phyloP scores from a whole-genome alignment of 805 yeast genomes.

The Starmerella lactis-condensi region DNA sequence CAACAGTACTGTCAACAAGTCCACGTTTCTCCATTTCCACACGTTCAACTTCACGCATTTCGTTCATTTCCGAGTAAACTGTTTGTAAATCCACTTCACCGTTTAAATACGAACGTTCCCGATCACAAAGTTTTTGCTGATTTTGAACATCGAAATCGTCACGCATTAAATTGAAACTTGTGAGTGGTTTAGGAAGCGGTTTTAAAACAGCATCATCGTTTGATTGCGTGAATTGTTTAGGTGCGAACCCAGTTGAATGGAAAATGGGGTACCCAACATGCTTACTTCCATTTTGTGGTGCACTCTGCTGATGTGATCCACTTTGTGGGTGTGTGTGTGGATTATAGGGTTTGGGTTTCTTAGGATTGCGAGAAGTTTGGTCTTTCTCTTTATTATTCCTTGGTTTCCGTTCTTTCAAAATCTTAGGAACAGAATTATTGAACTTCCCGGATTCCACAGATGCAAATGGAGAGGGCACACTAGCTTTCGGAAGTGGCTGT shows the following conservation, averaged over 20 bases:
- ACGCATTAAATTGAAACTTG: background rate
- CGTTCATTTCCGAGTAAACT: slow-evolving; percentile 50
- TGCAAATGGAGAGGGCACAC: too few species aligned
- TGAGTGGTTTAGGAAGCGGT: slow-evolving; percentile 8
- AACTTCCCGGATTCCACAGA: too few species aligned
- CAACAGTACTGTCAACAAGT: slow-evolving; percentile 72
- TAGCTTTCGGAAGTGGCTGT: too few species aligned
- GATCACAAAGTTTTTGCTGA: slow-evolving; percentile 38
- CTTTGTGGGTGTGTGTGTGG: too few species aligned
- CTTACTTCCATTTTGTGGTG: too few species aligned
- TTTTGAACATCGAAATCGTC: slow-evolving; percentile 54
- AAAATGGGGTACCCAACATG: slow-evolving; percentile 3
- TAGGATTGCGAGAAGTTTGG: too few species aligned
- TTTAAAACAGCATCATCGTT: slow-evolving; percentile 9
- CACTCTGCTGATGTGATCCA: too few species aligned
- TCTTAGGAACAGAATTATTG: too few species aligned
- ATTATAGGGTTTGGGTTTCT: too few species aligned
- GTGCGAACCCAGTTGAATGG: slow-evolving; percentile 2
- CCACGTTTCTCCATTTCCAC: slow-evolving; percentile 60
- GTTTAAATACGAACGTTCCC: slow-evolving; percentile 28
- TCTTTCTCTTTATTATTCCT: too few species aligned
- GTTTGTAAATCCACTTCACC: slow-evolving; percentile 43
- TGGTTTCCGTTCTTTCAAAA: too few species aligned
- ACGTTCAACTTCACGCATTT: slow-evolving; percentile 58
- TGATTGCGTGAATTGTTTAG: too few species aligned